A percentile compares a stretch with the other conserved stretches of the same genome.
These are phyloP conservation scores for Salvia hispanica DNA, from an alignment of 257 asterid genomes.

Conservation along the genomic window DNA sequence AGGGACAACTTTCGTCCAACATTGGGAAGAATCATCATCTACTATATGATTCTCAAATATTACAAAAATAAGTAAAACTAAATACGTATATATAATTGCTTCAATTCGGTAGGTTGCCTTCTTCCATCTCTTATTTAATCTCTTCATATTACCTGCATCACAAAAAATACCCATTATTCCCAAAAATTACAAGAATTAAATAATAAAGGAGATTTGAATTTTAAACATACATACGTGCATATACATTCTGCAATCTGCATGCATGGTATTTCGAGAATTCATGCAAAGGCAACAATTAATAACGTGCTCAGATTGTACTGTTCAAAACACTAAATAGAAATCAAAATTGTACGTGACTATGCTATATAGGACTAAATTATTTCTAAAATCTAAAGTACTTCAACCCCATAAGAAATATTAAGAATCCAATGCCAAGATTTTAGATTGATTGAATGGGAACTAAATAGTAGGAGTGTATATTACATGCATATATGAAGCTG, in stretches of 20 bases:
- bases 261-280: too few relatives aligned
- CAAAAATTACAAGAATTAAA: background rate
- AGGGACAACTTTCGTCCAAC: conserved; percentile 23
- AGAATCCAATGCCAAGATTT: conserved; percentile 29
- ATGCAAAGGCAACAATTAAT: background rate
- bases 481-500: conserved; percentile 12
- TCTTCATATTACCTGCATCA: conserved; percentile 31
- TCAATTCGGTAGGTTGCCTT: conserved; percentile 8
- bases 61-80: background rate
- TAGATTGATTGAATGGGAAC: conserved; percentile 5
- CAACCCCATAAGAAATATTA: too few relatives aligned
- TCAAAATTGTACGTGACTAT: conserved; percentile 16
- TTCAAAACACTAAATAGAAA: background rate
- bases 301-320: background rate
- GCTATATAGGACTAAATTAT: background rate
- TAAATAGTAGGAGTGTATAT: background rate
- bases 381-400: background rate
- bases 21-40: conserved; percentile 19
- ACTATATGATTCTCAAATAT: conserved; percentile 32
- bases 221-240: too few relatives aligned
- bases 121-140: conserved; percentile 24
- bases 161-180: background rate
- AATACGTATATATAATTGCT: conserved; percentile 14
- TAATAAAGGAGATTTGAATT: too few relatives aligned
- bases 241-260: too few relatives aligned